These are phyloP conservation scores for Tuber aestivum DNA, from an alignment of 495 filamentous ascomycete species.

Conservation along the genomic window DNA sequence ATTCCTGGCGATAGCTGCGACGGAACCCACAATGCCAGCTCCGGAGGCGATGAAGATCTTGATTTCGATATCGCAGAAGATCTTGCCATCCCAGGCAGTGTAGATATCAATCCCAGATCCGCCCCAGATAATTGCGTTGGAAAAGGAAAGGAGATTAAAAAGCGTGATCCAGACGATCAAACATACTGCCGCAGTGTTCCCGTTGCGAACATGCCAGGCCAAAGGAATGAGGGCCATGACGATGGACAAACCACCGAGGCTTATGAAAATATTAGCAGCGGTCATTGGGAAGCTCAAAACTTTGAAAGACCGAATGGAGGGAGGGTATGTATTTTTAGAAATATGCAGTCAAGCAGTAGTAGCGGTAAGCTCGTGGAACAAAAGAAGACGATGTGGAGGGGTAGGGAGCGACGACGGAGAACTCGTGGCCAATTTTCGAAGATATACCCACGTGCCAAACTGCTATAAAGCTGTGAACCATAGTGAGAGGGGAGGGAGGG, in stretches of 20 bases:
- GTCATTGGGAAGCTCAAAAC: conserved; percentile 9
- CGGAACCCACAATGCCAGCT: conserved; percentile 58
- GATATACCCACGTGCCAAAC: conserved; percentile 8
- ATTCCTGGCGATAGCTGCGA: conserved; percentile 65
- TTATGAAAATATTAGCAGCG: conserved; percentile 16
- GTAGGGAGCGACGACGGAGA: neutral
- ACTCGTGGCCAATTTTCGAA: conserved; percentile 1
- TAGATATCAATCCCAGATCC: conserved; percentile 60
- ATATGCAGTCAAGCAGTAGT: neutral
- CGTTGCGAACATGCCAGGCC: conserved; percentile 47
- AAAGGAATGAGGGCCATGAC: conserved; percentile 31
- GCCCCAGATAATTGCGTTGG: conserved; percentile 80
- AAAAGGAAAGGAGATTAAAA: conserved; percentile 60
- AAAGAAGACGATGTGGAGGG: neutral
- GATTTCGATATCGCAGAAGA: conserved; percentile 76
- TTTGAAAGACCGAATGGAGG: neutral
- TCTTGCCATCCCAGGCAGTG: conserved; percentile 60
- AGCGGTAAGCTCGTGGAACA: neutral
- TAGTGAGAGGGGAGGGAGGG: neutral
- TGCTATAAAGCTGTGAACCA: neutral
- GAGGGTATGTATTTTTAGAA: neutral
- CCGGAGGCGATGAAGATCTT: conserved; percentile 61
- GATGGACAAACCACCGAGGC: conserved; percentile 23
- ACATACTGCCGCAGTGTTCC: conserved; percentile 57
- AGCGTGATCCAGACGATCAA: conserved; percentile 61